Conservation (phyloP, 129 eudicot genomes). For the Centella asiatica region DNA sequence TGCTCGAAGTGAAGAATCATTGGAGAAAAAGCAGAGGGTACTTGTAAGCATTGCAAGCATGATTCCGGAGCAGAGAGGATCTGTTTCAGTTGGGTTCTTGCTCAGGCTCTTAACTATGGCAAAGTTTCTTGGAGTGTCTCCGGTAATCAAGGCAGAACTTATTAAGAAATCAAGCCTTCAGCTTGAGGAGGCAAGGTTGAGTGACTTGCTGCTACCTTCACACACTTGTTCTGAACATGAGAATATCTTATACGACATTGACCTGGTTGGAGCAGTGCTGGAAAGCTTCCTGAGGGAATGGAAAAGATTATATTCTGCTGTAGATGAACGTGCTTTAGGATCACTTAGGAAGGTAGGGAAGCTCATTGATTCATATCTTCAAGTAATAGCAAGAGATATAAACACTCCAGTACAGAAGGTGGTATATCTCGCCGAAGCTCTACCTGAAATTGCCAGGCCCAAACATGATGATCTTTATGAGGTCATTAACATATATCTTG, state of each 20-base stretch:
- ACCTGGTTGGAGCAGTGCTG: conserved; percentile 40
- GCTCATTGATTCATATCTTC: conserved; percentile 59
- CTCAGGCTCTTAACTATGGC: conserved; percentile 47
- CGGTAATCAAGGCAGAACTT: conserved; percentile 44
- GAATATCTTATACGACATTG: conserved; percentile 38
- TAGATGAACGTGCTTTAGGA: conserved; percentile 17
- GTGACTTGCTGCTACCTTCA: conserved; percentile 46
- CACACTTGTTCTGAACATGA: conserved; percentile 18
- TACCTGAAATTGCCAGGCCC: conserved; percentile 62
- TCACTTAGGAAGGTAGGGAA: conserved; percentile 41
- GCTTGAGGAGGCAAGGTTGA: conserved; percentile 45
- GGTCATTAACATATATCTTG: conserved; percentile 61
- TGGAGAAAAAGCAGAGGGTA: conserved; percentile 24
- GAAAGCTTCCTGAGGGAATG: conserved; percentile 54
- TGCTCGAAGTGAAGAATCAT: conserved; percentile 29
- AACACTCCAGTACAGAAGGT: conserved; percentile 45
- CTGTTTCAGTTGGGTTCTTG: conserved; percentile 69
- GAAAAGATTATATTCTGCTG: conserved; percentile 35
- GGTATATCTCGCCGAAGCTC: conserved; percentile 49
- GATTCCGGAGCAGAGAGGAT: conserved; percentile 58
- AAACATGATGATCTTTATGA: conserved; percentile 65
- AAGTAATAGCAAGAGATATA: conserved; percentile 42
- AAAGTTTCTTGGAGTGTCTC: conserved; percentile 39
- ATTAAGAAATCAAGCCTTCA: conserved; percentile 50
- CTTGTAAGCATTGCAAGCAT: conserved; percentile 57